Base-by-base conservation (phyloP, 345 rosid species). In the Eucalyptus tenuipes region DNA sequence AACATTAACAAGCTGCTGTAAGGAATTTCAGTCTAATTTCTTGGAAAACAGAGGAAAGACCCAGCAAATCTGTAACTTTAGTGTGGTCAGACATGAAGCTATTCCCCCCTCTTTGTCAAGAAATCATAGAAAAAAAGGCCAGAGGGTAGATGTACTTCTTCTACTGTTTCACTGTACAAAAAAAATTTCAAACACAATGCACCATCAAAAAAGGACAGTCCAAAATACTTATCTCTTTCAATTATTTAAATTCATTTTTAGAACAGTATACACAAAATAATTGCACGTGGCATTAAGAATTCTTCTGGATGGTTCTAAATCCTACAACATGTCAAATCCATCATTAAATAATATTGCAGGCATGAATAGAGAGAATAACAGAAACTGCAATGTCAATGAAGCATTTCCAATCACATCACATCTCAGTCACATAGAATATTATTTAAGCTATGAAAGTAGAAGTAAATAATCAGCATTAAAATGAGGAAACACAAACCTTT, bases 401-500 rank as follows among this genome's bases (percentile, higher is more conserved):
- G 84, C 84, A 75, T 48, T 86, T 48, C 44, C 9, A 3, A 29
- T 86, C 9, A 14, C 87, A 86, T 42, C 37, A n/a, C 53, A 6
- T 64, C 27, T 87, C 13, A 24, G 27, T 59, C 59, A n/a, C 57
- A 16, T 10, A 20, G 37, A 79, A 13, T 37, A 88, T 18, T 17
- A 88, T 27, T 71, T n/a, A 59, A 47, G 10, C 50, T n/a, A 85
- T 85, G 71, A 8, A 44, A 42, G 27, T 18, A 3, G 17, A 31
- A 42, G 40, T 13, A 49, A 61, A 64, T 61, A 88, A 68, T 14
- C 49, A 49, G 85, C 20, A 71, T 75, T 49, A 85, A 50, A 81
- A 40, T 75, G 33, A 66, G 33, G 31, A 88, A 88, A 24, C 55
- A 91, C 93, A 85, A 87, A 96, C 98, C 97, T 94, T 92, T 93